Evolutionary conservation across 352 stramenopile species (phyloP).

Genomic region (Blastocystis sp.): DNA sequence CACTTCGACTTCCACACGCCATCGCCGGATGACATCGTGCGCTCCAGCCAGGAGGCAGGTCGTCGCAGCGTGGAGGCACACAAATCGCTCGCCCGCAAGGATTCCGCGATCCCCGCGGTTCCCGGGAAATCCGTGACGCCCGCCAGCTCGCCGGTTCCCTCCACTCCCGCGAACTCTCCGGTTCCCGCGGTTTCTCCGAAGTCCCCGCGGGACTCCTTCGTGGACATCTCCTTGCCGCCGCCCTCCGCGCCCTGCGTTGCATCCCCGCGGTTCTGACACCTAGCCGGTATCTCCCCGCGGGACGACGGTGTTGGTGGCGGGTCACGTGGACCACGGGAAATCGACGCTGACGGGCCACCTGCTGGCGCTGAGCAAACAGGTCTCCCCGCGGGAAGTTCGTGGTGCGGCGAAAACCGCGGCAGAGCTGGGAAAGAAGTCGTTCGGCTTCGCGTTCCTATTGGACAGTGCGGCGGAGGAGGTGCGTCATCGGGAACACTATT

Average conservation of each 20-base stretch:
- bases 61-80: background rate
- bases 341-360: slow-evolving; percentile 89
- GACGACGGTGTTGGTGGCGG: slow-evolving; percentile 84
- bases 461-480: slow-evolving; percentile 68
- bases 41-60: background rate
- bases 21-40: slow-evolving; percentile 38
- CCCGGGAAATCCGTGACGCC: no score
- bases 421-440: slow-evolving; percentile 81
- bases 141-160: no score
- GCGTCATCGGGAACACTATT: slow-evolving; percentile 60
- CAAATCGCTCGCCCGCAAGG: background rate
- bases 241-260: no score
- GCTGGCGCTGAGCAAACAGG: no score
- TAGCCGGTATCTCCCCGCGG: background rate
- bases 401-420: slow-evolving; percentile 66
- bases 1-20: slow-evolving; percentile 20
- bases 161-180: no score
- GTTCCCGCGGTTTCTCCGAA: no score
- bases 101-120: background rate
- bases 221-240: background rate
- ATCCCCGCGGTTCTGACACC: background rate
- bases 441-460: slow-evolving; percentile 86
- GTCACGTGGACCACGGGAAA: slow-evolving; percentile 92
- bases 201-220: background rate
- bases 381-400: no score